Conservation (phyloP, 2,329 filamentous ascomycete genomes). For the Pestalotiopsis sp. region DNA sequence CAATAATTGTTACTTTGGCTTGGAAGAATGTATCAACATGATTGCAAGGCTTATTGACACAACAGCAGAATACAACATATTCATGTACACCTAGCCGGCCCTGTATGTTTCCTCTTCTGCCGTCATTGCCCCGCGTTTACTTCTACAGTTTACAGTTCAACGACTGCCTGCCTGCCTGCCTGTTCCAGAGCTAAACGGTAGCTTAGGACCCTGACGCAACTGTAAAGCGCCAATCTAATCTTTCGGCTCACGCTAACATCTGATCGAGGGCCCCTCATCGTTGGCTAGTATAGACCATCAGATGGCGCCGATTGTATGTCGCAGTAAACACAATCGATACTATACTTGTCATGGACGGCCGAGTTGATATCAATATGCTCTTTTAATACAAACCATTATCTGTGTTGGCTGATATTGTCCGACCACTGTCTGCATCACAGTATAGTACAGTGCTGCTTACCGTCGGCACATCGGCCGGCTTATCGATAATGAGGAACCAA, state of each 20-base stretch:
- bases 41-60: too few relatives aligned
- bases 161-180: not conserved
- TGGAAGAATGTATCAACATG: too few relatives aligned
- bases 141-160: not conserved
- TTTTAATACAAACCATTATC: too few relatives aligned
- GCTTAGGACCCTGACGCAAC: not conserved
- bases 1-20: too few relatives aligned
- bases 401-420: not conserved
- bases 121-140: too few relatives aligned
- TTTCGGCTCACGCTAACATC: not conserved
- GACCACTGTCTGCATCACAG: not conserved
- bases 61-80: too few relatives aligned
- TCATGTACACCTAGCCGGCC: too few relatives aligned
- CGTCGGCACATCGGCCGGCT: not conserved
- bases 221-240: not conserved
- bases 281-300: not conserved
- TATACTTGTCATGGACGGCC: too few relatives aligned
- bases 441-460: slow-evolving; percentile 7
- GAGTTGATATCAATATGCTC: too few relatives aligned
- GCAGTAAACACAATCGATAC: not conserved
- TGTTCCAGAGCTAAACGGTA: not conserved
- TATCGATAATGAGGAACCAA: not conserved
- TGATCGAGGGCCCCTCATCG: not conserved
- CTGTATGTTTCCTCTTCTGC: too few relatives aligned
- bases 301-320: not conserved